A percentile compares a stretch with the other conserved stretches of the same genome.
Evolutionary conservation across 1,284 basidiomycete genomes (phyloP).

Genomic region (Sphaerobolus stellatus): DNA sequence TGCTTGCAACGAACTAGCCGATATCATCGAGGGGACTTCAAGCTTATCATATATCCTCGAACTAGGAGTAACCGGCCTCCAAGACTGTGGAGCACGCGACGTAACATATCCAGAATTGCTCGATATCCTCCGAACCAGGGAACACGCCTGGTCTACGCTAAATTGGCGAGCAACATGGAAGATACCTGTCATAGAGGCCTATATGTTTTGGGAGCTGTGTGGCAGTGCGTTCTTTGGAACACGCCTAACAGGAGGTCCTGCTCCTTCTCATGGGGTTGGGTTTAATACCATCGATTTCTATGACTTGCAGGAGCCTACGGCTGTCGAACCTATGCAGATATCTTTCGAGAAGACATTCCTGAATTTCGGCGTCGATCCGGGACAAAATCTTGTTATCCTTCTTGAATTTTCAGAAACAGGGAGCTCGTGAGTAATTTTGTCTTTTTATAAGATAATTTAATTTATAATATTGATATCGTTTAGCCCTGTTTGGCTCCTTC

Average conservation of each 20-base stretch:
- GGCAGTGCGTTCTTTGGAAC: constrained; percentile 2
- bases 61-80: constrained; percentile 9
- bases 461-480: neutral
- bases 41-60: constrained; percentile 8
- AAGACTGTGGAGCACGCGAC: neutral
- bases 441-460: neutral
- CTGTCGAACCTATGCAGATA: neutral
- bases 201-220: constrained; percentile 9
- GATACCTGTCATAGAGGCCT: neutral
- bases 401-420: too few species aligned
- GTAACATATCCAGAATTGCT: neutral
- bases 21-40: constrained; percentile 3
- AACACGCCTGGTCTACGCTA: constrained; percentile 7
- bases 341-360: neutral
- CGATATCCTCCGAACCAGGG: neutral
- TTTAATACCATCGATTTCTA: constrained; percentile 9
- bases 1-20: constrained; percentile 4
- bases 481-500: constrained; percentile 5
- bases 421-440: too few species aligned
- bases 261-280: neutral
- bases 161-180: neutral
- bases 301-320: neutral
- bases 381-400: constrained; percentile 8
- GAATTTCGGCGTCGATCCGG: constrained; percentile 9
- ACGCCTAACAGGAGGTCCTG: neutral